These are phyloP conservation scores for Pseudomassariella vexata DNA, from an alignment of 2,329 filamentous ascomycete species.

Conservation along the genomic window DNA sequence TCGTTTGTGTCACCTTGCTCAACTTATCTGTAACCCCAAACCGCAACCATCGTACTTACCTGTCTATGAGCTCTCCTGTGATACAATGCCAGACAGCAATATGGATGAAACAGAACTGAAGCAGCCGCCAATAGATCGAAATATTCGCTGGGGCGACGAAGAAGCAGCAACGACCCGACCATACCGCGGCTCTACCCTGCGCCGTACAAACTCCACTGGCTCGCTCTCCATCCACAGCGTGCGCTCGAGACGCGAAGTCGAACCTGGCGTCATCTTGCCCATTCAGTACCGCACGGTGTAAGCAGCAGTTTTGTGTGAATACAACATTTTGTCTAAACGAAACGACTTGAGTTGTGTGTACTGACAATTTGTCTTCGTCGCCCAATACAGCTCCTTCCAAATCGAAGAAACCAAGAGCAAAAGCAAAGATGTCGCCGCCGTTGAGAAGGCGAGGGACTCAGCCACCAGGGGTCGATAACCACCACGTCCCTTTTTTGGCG, in stretches of 20 bases:
- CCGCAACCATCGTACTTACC: too few relatives aligned
- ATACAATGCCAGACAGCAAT: too few relatives aligned
- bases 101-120: conserved; percentile 22
- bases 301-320: conserved; percentile 14
- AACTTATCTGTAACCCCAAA: too few relatives aligned
- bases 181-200: conserved; percentile 14
- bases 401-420: conserved; percentile 50
- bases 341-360: background rate
- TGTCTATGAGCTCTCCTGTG: too few relatives aligned
- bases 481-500: background rate
- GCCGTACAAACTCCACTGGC: conserved; percentile 24
- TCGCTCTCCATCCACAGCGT: conserved; percentile 36
- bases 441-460: conserved; percentile 33
- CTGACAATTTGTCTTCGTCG: conserved; percentile 8
- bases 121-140: conserved; percentile 16
- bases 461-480: conserved; percentile 28
- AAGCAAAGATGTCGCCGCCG: conserved; percentile 33
- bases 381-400: conserved; percentile 46
- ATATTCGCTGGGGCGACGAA: conserved; percentile 32
- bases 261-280: conserved; percentile 37
- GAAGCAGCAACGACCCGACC: conserved; percentile 24
- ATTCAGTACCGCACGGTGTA: conserved; percentile 51
- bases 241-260: conserved; percentile 30
- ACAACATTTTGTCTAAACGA: conserved; percentile 1
- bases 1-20: too few relatives aligned